Evolutionary conservation across 306 rosid genomes (phyloP), one percentile per base, ranked within the genome.

Genomic region (Malus orientalis): DNA sequence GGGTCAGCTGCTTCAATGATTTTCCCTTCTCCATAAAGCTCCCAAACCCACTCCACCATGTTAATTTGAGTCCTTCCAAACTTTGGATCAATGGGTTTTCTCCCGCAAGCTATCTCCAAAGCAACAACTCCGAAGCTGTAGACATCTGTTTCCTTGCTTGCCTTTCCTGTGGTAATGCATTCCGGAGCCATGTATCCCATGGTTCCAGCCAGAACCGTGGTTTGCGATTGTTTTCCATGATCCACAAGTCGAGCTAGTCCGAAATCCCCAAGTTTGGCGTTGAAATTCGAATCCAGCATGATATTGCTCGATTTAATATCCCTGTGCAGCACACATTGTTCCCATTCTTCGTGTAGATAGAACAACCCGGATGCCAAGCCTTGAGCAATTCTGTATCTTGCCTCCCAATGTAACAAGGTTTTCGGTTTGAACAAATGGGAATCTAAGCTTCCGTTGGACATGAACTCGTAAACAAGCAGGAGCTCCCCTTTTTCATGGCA

Each of bases 21-120:
- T 53, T 66, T 69, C 47, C 79, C 71, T 42, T 63, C 18, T 54
- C 77, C 83, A 73, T 86, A 86, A 1, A 74, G 81, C 42, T 71
- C 55, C 87, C 85, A 78, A 27, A 78, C 81, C 79, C 81, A 78
- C 59, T 81, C 80, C 62, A 81, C 82, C 19, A 85, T 72, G 23
- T 45, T 40, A 30, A 67, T 30, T 76, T 81, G 84, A 15, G 4
- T 51, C 0, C 0, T 27, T 33, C 14, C 54, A 1, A 36, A 14
- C 3, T 23, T 36, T 5, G 0, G 0, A 14, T 57, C 36, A 3
- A 73, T 58, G 0, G 76, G 23, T 57, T 22, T 72, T 22, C 76
- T 57, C 54, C 67, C 76, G 8, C 76, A 57, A 0, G 54, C 67
- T 36, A 73, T 73, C 5, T 73, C 76, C 38, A 58, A 58, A 2